Evolutionary conservation across 805 yeast genomes (phyloP), one percentile per base, ranked within the genome.

Genomic region (Blastobotrys americana): DNA sequence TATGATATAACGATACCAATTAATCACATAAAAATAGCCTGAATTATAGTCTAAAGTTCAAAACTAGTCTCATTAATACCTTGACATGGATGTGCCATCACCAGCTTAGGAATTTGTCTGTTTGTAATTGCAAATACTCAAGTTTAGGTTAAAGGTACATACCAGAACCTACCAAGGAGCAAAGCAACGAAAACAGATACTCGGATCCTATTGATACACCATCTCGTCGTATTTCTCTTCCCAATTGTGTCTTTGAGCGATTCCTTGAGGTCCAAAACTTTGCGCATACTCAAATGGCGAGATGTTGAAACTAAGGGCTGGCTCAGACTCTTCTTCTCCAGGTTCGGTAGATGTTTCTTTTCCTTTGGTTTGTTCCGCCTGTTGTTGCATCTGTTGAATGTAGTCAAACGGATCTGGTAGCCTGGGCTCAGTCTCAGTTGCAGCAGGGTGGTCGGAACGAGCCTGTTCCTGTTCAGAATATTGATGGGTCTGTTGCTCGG

Each of bases 271-370:
- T 2, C 42, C 47, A 16, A 53, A 41, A 6, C 13, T 37, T 41
- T 50, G 47, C 4, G 56, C 56, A 15, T 39, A 23, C 35, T 51
- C 53, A 20, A 52, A 50, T 8, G 53, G 50, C 27, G 55, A 46
- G 27, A 39, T 28, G 3, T 43, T 38, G 19, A 40, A 33, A 16
- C 43, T 34, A 15, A 38, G 42, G 8, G 41, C 43, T 5, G 37
- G 44, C 22, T 37, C 37, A 3, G 43, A 46, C 1, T 43, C 23
- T 9, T 37, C 35, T 35, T 42, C 41, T 3, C 43, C 47, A 21
- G 47, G 31, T 25, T 25, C 31, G 13, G 31, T 13, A 8, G 31
- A 8, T 25, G 31, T 8, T 25, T 25, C 10, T 13, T 25, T 25
- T 8, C 31, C 31, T 13, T 25, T 25, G 13, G 8, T 25, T 25